These are phyloP conservation scores for Triglochin maritima DNA, from an alignment of 106 monocot genomes.

Conservation along the genomic window DNA sequence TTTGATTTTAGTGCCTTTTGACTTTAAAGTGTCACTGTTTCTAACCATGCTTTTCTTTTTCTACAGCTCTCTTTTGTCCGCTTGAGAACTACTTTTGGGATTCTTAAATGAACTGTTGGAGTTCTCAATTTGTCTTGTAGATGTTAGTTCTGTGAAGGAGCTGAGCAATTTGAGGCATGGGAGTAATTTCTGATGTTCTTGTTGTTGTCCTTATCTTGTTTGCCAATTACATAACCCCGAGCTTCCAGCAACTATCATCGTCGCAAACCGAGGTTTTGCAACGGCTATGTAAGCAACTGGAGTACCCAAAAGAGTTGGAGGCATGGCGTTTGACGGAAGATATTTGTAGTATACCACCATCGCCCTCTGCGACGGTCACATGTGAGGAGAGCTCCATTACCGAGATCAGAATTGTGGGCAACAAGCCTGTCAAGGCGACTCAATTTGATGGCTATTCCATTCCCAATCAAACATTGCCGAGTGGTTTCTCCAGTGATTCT, in stretches of 20 bases:
- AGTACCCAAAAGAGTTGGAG: conserved; percentile 58
- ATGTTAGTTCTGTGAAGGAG: too few species aligned
- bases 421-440: conserved; percentile 36
- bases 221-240: background rate
- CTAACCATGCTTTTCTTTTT: too few species aligned
- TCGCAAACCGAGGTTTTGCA: conserved; percentile 51
- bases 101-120: too few species aligned
- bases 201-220: conserved; percentile 5
- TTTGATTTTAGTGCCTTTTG: too few species aligned
- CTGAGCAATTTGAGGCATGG: background rate
- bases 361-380: conserved; percentile 26
- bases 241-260: conserved; percentile 31
- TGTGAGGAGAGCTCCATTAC: conserved; percentile 47
- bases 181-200: background rate
- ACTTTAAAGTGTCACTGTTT: too few species aligned
- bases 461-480: conserved; percentile 40
- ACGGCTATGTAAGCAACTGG: conserved; percentile 77
- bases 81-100: too few species aligned
- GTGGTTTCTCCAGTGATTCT: conserved; percentile 57
- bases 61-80: too few species aligned
- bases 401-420: conserved; percentile 69
- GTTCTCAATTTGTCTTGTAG: too few species aligned
- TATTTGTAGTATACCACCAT: conserved; percentile 31
- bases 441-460: conserved; percentile 41
- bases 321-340: conserved; percentile 42